Evolutionary conservation across 805 yeast genomes (phyloP).

Genomic region (Lachancea fermentati): DNA sequence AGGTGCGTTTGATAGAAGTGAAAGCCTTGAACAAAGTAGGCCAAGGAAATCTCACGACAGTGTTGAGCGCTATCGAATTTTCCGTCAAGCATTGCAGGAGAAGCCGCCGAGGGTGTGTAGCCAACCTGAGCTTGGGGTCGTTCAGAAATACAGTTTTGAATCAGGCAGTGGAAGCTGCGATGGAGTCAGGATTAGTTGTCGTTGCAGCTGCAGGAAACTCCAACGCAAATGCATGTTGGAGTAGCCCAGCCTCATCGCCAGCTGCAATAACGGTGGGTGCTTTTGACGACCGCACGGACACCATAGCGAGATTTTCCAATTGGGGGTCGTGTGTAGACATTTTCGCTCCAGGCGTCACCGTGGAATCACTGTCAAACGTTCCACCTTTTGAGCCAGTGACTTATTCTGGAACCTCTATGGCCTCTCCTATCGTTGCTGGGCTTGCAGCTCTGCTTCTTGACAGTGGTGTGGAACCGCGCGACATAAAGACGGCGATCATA

Average conservation of each 20-base stretch:
- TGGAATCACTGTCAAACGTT: conserved; percentile 47
- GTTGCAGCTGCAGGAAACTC: conserved; percentile 88
- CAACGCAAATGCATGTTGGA: conserved; percentile 67
- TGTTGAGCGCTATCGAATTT: conserved; percentile 61
- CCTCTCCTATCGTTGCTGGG: conserved; percentile 72
- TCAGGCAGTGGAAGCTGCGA: conserved; percentile 71
- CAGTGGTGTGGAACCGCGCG: conserved; percentile 40
- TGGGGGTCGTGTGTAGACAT: conserved; percentile 91
- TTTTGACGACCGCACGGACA: conserved; percentile 66
- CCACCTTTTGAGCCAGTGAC: conserved; percentile 17
- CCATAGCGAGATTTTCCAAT: conserved; percentile 75
- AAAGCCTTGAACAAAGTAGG: conserved; percentile 69
- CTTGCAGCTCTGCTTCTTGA: conserved; percentile 50
- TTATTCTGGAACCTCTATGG: conserved; percentile 78
- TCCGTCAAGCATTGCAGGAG: conserved; percentile 53
- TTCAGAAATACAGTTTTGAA: conserved; percentile 59
- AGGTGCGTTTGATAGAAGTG: conserved; percentile 57
- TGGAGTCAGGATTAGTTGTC: conserved; percentile 60
- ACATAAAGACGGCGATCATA: conserved; percentile 40
- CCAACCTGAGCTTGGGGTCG: conserved; percentile 79
- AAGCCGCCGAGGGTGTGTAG: conserved; percentile 47
- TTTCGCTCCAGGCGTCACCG: conserved; percentile 74
- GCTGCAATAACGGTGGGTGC: conserved; percentile 83
- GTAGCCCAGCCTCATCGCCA: conserved; percentile 81
- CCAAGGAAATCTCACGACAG: conserved; percentile 61